These are phyloP conservation scores for Aspergillus panamensis DNA, from an alignment of 495 filamentous ascomycete species.

Conservation along the genomic window DNA sequence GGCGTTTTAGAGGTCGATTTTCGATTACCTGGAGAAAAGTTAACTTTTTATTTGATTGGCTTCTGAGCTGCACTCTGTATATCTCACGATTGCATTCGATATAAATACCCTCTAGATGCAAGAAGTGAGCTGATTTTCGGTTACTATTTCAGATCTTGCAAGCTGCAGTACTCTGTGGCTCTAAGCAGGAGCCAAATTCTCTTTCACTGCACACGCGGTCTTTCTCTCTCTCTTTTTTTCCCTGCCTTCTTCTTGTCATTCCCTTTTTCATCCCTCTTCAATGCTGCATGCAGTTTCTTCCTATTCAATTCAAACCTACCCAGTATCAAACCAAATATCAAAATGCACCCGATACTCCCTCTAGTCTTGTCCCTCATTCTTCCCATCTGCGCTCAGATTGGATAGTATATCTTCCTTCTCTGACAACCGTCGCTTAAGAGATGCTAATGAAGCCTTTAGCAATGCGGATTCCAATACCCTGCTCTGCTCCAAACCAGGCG, in stretches of 20 bases:
- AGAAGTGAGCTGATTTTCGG: too few relatives aligned
- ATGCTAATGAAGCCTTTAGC: conserved; percentile 3
- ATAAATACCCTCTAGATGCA: too few relatives aligned
- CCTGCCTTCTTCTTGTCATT: too few relatives aligned
- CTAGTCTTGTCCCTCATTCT: not conserved
- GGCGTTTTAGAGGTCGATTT: conserved; percentile 34
- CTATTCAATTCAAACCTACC: not conserved
- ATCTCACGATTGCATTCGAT: too few relatives aligned
- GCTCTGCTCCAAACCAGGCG: conserved; percentile 16
- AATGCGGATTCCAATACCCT: conserved; percentile 17
- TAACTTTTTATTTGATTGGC: not conserved
- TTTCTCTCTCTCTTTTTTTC: too few relatives aligned
- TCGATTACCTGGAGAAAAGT: conserved; percentile 23
- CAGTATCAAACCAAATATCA: not conserved
- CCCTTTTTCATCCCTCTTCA: not conserved
- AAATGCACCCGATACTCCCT: not conserved
- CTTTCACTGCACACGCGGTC: too few relatives aligned
- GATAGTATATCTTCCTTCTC: conserved; percentile 1
- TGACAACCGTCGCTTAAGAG: not conserved
- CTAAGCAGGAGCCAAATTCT: too few relatives aligned
- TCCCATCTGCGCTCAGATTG: conserved; percentile 8
- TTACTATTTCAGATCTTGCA: too few relatives aligned
- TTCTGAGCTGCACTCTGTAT: too few relatives aligned
- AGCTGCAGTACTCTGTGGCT: too few relatives aligned
- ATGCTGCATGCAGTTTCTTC: not conserved